Conservation (phyloP, 2,329 filamentous ascomycete genomes). For the Colletotrichum sp. region DNA sequence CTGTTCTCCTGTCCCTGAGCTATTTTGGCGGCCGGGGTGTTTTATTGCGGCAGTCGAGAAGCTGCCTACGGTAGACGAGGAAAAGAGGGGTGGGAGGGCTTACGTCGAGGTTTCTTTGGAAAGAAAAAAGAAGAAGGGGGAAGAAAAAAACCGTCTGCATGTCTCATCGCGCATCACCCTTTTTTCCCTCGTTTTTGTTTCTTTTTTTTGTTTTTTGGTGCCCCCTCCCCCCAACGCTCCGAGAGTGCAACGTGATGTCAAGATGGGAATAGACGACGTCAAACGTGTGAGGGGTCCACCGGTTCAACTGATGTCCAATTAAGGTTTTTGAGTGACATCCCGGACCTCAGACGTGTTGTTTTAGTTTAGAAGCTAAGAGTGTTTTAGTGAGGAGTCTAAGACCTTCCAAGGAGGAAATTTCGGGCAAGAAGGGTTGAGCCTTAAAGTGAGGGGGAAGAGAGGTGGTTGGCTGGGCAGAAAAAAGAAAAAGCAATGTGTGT, state of each 20-base stretch:
- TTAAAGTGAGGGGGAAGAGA: neutral
- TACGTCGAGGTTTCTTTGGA: neutral
- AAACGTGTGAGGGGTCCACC: neutral
- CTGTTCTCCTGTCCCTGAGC: neutral
- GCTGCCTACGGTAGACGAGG: neutral
- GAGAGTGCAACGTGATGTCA: neutral
- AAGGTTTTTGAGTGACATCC: conserved; percentile 20
- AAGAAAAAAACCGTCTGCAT: neutral
- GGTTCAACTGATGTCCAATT: conserved; percentile 17
- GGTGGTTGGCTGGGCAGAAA: neutral
- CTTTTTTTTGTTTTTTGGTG: neutral
- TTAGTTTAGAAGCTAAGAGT: neutral
- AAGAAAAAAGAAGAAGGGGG: neutral
- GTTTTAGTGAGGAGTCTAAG: neutral
- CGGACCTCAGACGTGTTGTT: neutral
- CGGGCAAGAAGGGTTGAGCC: neutral
- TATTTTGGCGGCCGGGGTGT: neutral
- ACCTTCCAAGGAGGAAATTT: neutral
- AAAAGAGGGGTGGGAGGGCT: neutral
- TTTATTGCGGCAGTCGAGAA: neutral
- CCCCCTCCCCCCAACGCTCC: neutral
- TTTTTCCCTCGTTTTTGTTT: neutral
- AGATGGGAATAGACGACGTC: neutral
- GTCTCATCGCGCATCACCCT: neutral
- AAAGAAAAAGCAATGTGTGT: neutral